phyloP scores from a whole-genome alignment of 2,329 filamentous ascomycete genomes.

The Alternaria atra region DNA sequence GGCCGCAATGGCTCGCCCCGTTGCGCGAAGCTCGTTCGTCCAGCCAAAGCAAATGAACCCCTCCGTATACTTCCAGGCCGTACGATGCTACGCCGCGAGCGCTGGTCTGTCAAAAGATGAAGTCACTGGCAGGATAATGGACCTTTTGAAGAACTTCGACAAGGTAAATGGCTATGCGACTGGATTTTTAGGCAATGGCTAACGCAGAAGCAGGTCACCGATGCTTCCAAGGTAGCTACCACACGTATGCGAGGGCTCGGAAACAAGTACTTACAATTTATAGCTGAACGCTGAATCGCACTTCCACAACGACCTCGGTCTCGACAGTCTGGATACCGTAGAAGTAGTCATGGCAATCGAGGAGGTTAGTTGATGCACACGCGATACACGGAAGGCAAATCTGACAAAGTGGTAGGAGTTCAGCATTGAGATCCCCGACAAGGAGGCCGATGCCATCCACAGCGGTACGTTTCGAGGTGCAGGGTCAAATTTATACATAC shows the following conservation, averaged over 20 bases:
- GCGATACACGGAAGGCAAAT: slow-evolving; percentile 8
- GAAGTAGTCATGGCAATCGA: slow-evolving; percentile 99
- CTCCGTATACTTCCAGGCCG: slow-evolving; percentile 71
- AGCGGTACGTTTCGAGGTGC: slow-evolving; percentile 71
- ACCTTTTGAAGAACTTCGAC: slow-evolving; percentile 94
- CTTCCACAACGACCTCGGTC: slow-evolving; percentile 95
- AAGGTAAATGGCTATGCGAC: slow-evolving; percentile 70
- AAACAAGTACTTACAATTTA: slow-evolving; percentile 32
- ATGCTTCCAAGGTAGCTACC: slow-evolving; percentile 63
- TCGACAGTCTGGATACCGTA: slow-evolving; percentile 97
- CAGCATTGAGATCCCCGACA: slow-evolving; percentile 97
- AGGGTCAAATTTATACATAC: slow-evolving; percentile 21
- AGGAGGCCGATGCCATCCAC: slow-evolving; percentile 93
- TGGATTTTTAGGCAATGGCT: slow-evolving; percentile 30
- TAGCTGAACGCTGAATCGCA: slow-evolving; percentile 86
- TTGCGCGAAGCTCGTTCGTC: slow-evolving; percentile 68
- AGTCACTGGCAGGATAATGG: slow-evolving; percentile 90
- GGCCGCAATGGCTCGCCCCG: slow-evolving; percentile 66
- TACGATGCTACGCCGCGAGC: slow-evolving; percentile 87
- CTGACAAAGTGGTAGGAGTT: slow-evolving; percentile 65
- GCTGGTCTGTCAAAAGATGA: slow-evolving; percentile 81
- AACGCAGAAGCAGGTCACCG: slow-evolving; percentile 65
- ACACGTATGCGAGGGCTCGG: background rate
- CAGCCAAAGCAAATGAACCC: slow-evolving; percentile 68
- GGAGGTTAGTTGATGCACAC: slow-evolving; percentile 70